Base-by-base conservation (phyloP, 164 flowering plant species). In the Chloranthus sessilifolius region DNA sequence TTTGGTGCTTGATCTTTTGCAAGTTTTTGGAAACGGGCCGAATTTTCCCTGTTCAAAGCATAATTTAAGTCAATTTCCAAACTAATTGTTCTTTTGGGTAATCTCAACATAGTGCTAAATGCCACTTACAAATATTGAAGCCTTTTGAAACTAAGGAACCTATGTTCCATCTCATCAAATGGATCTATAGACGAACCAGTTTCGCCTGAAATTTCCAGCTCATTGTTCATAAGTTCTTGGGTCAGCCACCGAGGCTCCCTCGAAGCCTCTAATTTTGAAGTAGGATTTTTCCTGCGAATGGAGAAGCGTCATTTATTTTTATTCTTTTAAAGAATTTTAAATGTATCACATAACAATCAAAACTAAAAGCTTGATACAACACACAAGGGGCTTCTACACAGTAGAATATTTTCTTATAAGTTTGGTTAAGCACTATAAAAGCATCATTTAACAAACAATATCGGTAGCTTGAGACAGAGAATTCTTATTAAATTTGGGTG, bases 1-100 rank as follows among this genome's bases (percentile, higher is more conserved):
- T 94, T 86, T 26, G 99, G 99, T 38, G 78, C 65, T 76, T 94
- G 97, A 63, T 47, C 75, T 23, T 73, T 55, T 2, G 95, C 80
- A 47, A 94, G 95, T 47, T 52, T 61, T 67, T 77, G 62, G 52
- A 56, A 94, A 43, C 69, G 82, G 4, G 78, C 86, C 24, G 71
- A 59, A 57, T 89, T 72, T 54, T 72, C 74, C 84, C 99, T 94
- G 77, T 51, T 55, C 26, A 55, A 39, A 29, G 41, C 33, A 40
- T 14, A 45, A 42, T 16, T 16, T 28, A 55, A 25, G 50, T 61
- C 9, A 55, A 37, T 39, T 2, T 41, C 30, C 22, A 57, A 44
- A 53, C 14, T 35, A 46, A 55, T n/a, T 15, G n/a, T 43, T 41
- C 27, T 36, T 43, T 20, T 37, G 38, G 34, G n/a, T 43, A 39